These are phyloP conservation scores for Pseudogymnoascus sp. DNA, from an alignment of 2,329 filamentous ascomycete species.

Conservation along the genomic window DNA sequence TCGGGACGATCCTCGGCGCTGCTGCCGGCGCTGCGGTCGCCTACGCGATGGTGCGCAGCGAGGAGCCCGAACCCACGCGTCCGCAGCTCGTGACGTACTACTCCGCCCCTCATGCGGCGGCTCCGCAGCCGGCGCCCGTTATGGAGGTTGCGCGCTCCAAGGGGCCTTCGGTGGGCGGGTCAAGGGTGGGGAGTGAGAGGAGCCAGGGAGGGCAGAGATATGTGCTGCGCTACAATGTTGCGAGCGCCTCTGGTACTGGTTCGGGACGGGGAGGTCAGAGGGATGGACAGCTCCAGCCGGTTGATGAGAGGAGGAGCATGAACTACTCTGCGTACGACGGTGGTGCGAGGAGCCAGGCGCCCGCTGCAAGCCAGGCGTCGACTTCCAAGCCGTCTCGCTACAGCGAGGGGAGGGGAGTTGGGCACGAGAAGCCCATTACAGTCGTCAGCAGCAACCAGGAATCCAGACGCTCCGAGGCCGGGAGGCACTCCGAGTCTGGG, in stretches of 20 bases:
- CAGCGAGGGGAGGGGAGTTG: not conserved
- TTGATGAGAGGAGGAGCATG: conserved; percentile 3
- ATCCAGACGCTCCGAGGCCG: not conserved
- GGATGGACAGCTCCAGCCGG: not conserved
- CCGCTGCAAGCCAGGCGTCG: not conserved
- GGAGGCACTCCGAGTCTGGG: not conserved
- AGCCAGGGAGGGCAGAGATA: not conserved
- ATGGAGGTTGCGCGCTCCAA: conserved; percentile 5
- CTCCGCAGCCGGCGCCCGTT: not conserved
- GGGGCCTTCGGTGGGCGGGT: not conserved
- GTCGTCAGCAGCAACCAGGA: not conserved
- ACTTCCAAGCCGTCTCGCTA: not conserved
- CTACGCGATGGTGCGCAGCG: conserved; percentile 62
- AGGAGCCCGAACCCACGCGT: conserved; percentile 26
- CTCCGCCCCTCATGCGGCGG: not conserved
- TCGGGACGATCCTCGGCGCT: conserved; percentile 70
- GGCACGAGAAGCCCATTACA: not conserved
- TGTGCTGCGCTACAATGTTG: not conserved
- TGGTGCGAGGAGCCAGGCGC: not conserved
- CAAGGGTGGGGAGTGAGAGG: not conserved
- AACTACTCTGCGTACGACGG: not conserved
- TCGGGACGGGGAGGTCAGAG: not conserved
- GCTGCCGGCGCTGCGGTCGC: conserved; percentile 69
- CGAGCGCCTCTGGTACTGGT: not conserved
- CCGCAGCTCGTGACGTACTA: conserved; percentile 2